A percentile compares a stretch with the other conserved stretches of the same genome.
Conservation (phyloP, 331 rosid species). For the Telfairia occidentalis region DNA sequence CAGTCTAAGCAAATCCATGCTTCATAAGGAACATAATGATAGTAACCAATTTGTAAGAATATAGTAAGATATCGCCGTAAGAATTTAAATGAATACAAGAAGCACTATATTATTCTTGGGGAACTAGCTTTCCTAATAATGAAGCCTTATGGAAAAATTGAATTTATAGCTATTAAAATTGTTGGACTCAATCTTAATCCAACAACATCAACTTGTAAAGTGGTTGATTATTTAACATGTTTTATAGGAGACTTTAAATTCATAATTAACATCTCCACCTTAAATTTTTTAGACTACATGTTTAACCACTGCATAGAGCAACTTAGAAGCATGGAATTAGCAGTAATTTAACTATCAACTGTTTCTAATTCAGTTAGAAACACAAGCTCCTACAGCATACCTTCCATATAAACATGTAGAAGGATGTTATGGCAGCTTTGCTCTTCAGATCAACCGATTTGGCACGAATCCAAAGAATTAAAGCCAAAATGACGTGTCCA, state of each 20-base stretch:
- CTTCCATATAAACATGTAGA: slow-evolving; percentile 98
- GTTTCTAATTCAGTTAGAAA: background rate
- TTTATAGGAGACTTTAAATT: background rate
- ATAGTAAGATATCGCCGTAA: background rate
- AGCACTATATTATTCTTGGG: background rate
- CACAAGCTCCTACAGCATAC: slow-evolving; percentile 22
- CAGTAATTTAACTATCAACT: background rate
- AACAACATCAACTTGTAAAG: background rate
- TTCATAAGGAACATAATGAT: background rate
- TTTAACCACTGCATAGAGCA: background rate
- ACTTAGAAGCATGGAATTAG: background rate
- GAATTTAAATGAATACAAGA: background rate
- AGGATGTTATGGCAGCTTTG: slow-evolving; percentile 80
- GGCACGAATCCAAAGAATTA: slow-evolving; percentile 59
- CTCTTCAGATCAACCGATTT: slow-evolving; percentile 67
- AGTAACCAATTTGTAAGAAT: background rate
- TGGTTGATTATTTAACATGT: background rate
- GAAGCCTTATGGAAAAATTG: background rate
- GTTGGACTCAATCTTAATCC: background rate
- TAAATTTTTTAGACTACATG: background rate
- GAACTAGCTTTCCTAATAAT: background rate
- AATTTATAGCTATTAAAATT: background rate
- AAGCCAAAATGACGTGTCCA: slow-evolving; percentile 62
- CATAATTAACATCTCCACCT: background rate
- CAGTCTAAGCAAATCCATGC: background rate